phyloP scores from a whole-genome alignment of 192 early-diverging fungal genomes.

The Coemansia sp. region DNA sequence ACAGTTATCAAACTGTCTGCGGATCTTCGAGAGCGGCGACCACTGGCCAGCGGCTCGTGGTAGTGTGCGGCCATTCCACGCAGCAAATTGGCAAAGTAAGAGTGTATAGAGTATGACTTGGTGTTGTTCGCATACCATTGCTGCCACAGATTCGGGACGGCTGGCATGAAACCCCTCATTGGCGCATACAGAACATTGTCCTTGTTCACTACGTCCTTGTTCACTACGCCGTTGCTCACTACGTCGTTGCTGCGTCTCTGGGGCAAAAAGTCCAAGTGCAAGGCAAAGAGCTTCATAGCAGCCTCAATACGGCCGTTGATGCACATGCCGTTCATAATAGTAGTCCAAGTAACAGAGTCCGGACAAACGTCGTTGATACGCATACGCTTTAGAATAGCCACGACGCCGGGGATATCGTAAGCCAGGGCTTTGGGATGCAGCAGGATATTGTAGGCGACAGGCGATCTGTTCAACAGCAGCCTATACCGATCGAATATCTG shows the following conservation, averaged over 20 bases:
- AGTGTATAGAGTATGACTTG: neutral
- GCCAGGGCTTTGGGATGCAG: constrained; percentile 11
- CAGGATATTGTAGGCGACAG: constrained; percentile 29
- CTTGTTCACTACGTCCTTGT: neutral
- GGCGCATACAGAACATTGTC: constrained; percentile 9
- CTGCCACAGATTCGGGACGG: constrained; percentile 22
- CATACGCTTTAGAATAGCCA: constrained; percentile 19
- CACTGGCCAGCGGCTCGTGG: neutral
- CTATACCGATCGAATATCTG: constrained; percentile 15
- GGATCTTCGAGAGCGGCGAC: neutral
- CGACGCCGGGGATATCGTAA: constrained; percentile 1
- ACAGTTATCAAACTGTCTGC: neutral
- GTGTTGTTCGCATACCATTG: constrained; percentile 14
- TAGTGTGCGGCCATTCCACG: neutral
- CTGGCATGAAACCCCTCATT: neutral
- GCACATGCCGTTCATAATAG: constrained; percentile 33
- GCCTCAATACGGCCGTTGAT: neutral
- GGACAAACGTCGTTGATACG: constrained; percentile 6
- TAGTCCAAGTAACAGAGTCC: constrained; percentile 32
- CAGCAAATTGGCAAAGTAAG: neutral
- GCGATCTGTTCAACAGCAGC: constrained; percentile 3
- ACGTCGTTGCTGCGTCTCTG: neutral
- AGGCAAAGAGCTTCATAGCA: constrained; percentile 33
- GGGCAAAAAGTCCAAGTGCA: constrained; percentile 39
- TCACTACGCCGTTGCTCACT: neutral